Evolutionary conservation across 2,329 filamentous ascomycete genomes (phyloP).

Genomic region (Pseudofabraea citricarpa): DNA sequence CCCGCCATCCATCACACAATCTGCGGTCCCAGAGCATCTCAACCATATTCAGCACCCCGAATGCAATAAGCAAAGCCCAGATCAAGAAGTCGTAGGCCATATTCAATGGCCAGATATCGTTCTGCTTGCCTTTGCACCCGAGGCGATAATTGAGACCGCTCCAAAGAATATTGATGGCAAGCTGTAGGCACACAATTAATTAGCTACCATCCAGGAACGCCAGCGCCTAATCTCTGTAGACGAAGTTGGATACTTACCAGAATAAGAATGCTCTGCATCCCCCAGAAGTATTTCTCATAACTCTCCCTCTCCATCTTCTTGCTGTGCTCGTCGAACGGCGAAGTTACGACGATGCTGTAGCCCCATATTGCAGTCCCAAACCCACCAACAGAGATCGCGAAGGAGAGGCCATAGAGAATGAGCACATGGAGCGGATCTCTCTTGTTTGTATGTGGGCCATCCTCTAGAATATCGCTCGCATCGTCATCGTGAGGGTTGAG

Average conservation of each 20-base stretch:
- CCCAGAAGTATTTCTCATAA: conserved; percentile 10
- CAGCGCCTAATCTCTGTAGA: not conserved
- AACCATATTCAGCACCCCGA: conserved; percentile 13
- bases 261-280: conserved; percentile 10
- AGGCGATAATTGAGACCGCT: conserved; percentile 6
- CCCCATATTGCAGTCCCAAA: conserved; percentile 2
- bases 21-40: conserved; percentile 9
- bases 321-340: conserved; percentile 6
- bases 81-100: conserved; percentile 9
- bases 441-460: not conserved
- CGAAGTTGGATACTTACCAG: conserved; percentile 2
- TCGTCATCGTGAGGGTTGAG: not conserved
- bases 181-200: not conserved
- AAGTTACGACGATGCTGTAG: conserved; percentile 4
- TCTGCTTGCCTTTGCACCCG: conserved; percentile 5
- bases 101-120: conserved; percentile 6
- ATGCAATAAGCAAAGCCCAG: conserved; percentile 8
- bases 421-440: conserved; percentile 4
- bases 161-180: conserved; percentile 6
- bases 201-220: not conserved
- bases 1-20: conserved; percentile 8
- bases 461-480: not conserved
- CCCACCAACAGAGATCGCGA: conserved; percentile 4
- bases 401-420: conserved; percentile 7
- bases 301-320: conserved; percentile 3